Conservation (phyloP, 306 rosid species). For the Quercus engelmannii region DNA sequence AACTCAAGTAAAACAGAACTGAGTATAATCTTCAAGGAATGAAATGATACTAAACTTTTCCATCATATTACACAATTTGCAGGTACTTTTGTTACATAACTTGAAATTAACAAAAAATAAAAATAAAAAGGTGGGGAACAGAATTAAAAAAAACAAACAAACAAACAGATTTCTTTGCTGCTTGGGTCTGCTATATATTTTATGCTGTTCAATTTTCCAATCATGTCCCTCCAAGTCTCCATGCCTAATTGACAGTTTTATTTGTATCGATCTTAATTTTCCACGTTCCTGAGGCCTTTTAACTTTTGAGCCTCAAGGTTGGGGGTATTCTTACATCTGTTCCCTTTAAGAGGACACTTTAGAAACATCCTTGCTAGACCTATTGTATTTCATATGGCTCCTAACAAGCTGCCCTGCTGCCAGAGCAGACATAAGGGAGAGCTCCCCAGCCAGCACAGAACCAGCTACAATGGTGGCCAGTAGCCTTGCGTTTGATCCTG, state of each 20-base stretch:
- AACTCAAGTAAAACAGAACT: background rate
- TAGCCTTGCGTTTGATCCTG: slow-evolving; percentile 73
- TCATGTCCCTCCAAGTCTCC: background rate
- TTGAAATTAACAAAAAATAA: background rate
- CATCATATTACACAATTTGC: slow-evolving; percentile 16
- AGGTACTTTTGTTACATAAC: slow-evolving; percentile 20
- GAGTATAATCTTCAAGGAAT: background rate
- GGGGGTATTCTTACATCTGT: background rate
- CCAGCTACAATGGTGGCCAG: slow-evolving; percentile 79
- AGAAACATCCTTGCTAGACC: slow-evolving; percentile 65
- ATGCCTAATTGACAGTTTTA: slow-evolving; percentile 1
- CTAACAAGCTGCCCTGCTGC: slow-evolving; percentile 89
- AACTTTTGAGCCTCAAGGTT: background rate
- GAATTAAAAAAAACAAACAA: slow-evolving; percentile 4
- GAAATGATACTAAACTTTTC: slow-evolving; percentile 4
- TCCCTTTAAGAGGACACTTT: slow-evolving; percentile 33
- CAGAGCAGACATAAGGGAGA: slow-evolving; percentile 89
- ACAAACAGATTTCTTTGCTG: slow-evolving; percentile 4
- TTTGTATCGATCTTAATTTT: background rate
- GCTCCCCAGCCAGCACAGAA: slow-evolving; percentile 89
- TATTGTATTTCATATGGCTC: slow-evolving; percentile 95
- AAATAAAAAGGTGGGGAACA: background rate
- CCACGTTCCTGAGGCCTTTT: background rate
- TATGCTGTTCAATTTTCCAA: slow-evolving; percentile 9
- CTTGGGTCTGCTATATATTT: background rate